A percentile compares a stretch with the other conserved stretches of the same genome.
Evolutionary conservation across 768 basidiomycete species (phyloP).

Genomic region (Vararia minispora): DNA sequence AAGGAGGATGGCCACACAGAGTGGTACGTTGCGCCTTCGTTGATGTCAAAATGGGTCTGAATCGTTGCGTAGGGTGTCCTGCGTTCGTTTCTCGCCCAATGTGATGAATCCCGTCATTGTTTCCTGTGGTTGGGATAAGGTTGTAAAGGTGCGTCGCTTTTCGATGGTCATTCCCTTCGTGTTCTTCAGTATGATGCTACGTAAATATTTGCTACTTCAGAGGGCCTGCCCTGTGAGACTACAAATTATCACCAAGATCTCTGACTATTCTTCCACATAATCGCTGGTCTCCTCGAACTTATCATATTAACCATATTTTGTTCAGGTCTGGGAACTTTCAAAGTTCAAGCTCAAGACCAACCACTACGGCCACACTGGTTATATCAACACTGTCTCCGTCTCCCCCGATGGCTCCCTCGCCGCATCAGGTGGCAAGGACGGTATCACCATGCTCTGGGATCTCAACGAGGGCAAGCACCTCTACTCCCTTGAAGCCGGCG

Average conservation of each 20-base stretch:
- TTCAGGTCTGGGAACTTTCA: conserved; percentile 96
- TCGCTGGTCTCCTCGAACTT: neutral
- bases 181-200: conserved; percentile 28
- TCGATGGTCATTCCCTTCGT: neutral
- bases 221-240: conserved; percentile 47
- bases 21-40: conserved; percentile 44
- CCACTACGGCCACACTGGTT: conserved; percentile 98
- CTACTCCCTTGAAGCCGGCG: conserved; percentile 97
- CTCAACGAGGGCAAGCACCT: conserved; percentile 99
- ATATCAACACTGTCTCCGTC: conserved; percentile 97
- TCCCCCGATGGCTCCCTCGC: conserved; percentile 98
- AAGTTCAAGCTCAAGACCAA: conserved; percentile 99
- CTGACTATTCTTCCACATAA: conserved; percentile 29
- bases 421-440: conserved; percentile 98
- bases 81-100: conserved; percentile 98
- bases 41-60: conserved; percentile 1
- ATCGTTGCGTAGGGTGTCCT: conserved; percentile 69
- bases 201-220: conserved; percentile 59
- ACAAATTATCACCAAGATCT: conserved; percentile 60
- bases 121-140: conserved; percentile 99
- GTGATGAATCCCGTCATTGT: conserved; percentile 97
- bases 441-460: conserved; percentile 99
- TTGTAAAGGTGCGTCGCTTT: conserved; percentile 77
- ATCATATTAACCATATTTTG: conserved; percentile 1
- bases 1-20: conserved; percentile 97